Conservation (phyloP, 1,139 yeast genomes). For the Kodamaea suecica region DNA sequence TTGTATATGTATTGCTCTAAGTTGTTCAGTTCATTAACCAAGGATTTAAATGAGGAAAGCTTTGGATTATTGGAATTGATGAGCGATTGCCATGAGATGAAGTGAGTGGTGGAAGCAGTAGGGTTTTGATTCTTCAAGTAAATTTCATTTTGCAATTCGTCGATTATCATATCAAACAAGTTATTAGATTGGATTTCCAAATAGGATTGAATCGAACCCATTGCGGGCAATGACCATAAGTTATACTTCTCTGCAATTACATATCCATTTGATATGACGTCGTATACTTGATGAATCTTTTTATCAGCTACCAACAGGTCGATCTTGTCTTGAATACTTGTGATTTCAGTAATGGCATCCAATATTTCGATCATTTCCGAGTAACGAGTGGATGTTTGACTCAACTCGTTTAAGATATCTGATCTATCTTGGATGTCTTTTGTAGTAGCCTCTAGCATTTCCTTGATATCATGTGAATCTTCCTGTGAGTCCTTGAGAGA, state of each 20-base stretch:
- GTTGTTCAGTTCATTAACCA: conserved; percentile 39
- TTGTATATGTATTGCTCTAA: conserved; percentile 56
- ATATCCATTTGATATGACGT: conserved; percentile 55
- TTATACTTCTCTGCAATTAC: conserved; percentile 56
- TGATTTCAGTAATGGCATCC: conserved; percentile 63
- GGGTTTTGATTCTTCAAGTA: conserved; percentile 49
- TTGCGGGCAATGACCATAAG: conserved; percentile 61
- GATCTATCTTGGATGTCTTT: conserved; percentile 53
- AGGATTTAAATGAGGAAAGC: conserved; percentile 35
- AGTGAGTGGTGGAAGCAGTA: conserved; percentile 5
- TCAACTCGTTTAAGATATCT: conserved; percentile 60
- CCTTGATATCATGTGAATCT: conserved; percentile 38
- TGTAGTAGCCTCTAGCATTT: conserved; percentile 44
- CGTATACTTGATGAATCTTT: conserved; percentile 68
- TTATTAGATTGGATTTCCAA: conserved; percentile 61
- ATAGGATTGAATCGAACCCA: conserved; percentile 55
- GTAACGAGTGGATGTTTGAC: conserved; percentile 59
- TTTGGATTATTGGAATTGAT: conserved; percentile 27
- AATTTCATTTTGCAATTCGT: conserved; percentile 70
- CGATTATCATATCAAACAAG: conserved; percentile 69
- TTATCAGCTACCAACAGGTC: conserved; percentile 67
- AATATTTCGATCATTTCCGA: conserved; percentile 69
- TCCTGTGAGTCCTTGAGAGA: conserved; percentile 57
- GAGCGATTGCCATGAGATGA: conserved; percentile 29
- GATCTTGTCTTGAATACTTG: conserved; percentile 56